Base-by-base conservation (phyloP, 202 grass and related monocot species). In the Eragrostis tef region DNA sequence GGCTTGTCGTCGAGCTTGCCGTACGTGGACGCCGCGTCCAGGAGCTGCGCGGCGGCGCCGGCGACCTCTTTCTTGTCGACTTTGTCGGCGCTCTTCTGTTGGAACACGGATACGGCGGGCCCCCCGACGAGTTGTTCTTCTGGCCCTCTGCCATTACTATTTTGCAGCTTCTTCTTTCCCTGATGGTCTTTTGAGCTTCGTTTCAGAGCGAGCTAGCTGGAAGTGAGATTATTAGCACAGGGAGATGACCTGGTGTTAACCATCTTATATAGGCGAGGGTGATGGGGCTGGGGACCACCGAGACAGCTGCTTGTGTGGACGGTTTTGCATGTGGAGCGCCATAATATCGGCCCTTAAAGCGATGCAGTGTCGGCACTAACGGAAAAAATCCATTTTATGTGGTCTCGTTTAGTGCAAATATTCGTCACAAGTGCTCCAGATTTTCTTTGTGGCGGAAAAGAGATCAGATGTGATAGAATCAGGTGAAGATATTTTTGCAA, bases 61-160 rank as follows among this genome's bases (percentile, higher is more conserved):
- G 94, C 91, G 25, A 87, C 91, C 82, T 90, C 77, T 49, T 87
- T 64, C 82, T 97, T 93, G 89, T 97, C 89, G 65, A 97, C 46
- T 60, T 77, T 86, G n/a, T 89, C 81, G 0, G 14, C 36, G 54
- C 79, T 90, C 26, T 87, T 89, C 25, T 83, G 6, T 42, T 83
- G 72, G 82, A 91, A 84, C 56, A 36, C 69, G 8, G 86, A 86
- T 75, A 51, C 62, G 36, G 86, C 79, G 1, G 83, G 75, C 3
- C 42, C 79, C 20, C 66, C 80, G 5, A 94, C 83, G 76, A 86
- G 44, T 25, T 70, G 17, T 64, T 84, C 26, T 25, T 70, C 12
- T 64, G 80, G 2, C 15, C 46, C 39, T 81, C 71, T 7, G 72
- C 87, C 87, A 85, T 85, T 24, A 21, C 24, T 53, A 44, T 7